A percentile compares a stretch with the other conserved stretches of the same genome.
These are phyloP conservation scores for Calonectria montana DNA, from an alignment of 2,329 filamentous ascomycete genomes.

Conservation along the genomic window DNA sequence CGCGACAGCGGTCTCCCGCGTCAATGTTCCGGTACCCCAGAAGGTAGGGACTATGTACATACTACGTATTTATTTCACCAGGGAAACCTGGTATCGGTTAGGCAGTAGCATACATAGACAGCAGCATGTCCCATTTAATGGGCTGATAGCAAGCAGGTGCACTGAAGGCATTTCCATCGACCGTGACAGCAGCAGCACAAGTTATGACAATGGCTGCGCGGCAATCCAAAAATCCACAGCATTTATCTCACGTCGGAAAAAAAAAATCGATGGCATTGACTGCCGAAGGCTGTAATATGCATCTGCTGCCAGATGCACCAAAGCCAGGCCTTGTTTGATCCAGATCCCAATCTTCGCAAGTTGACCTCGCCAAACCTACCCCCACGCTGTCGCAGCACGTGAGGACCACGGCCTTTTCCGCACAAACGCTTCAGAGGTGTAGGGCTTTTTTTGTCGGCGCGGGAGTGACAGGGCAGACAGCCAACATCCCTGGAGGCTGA, in stretches of 20 bases:
- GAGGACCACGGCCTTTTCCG: slow-evolving; percentile 30
- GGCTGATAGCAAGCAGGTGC: neutral
- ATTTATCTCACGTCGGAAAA: neutral
- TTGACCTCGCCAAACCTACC: slow-evolving; percentile 7
- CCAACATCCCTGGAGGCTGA: neutral
- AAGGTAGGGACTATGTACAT: neutral
- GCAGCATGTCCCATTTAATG: neutral
- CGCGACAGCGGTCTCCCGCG: neutral
- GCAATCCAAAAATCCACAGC: neutral
- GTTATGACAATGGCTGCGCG: slow-evolving; percentile 6
- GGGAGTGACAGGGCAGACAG: neutral
- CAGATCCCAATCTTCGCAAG: slow-evolving; percentile 7
- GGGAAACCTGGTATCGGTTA: neutral
- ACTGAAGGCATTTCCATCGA: slow-evolving; percentile 7
- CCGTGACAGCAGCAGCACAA: neutral
- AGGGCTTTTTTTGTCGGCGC: slow-evolving; percentile 4
- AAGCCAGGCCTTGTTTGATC: neutral
- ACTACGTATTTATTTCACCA: neutral
- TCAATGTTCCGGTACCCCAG: slow-evolving; percentile 8
- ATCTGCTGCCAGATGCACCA: neutral
- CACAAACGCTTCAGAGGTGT: neutral
- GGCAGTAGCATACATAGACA: neutral
- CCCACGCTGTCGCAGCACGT: slow-evolving; percentile 37
- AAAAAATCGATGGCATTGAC: neutral
- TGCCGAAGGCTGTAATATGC: neutral